Base-by-base conservation (phyloP, 169 alveolate species). In the Plasmodium cynomolgi region DNA sequence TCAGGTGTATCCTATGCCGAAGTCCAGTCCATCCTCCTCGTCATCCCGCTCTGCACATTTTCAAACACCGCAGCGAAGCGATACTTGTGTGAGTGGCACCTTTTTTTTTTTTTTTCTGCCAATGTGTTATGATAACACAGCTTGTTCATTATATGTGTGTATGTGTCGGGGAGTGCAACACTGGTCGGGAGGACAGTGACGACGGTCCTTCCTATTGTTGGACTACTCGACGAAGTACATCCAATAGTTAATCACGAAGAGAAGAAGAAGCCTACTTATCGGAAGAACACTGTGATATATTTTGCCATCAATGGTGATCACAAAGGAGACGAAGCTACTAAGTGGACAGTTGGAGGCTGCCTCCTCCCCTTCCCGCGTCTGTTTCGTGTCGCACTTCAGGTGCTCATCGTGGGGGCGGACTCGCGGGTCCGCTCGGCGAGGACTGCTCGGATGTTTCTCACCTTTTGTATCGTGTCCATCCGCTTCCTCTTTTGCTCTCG, bases 281-380 rank as follows among this genome's bases (percentile, higher is more conserved):
- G 94, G 94, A 58, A 81, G 47, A 58, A 88, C 94, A 34, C 94
- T 88, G 39, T 88, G 86, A 41, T 79, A 88, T 88, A 88, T 88
- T 88, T 80, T 88, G 11, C 82, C 94, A 31, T 88, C 62, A 44
- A 88, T 20, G 9, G 81, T 37, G 26, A 88, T 37, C 15, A 88
- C 94, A 88, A 88, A 88, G 17, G 94, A 88, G n/a, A 88, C 81
- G 47, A 88, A 88, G 71, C 47, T 88, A 15, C 68, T 88, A n/a
- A 26, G 88, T 50, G 81, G 41, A 31, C 44, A 81, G 5, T 58
- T 73, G 11, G 72, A 7, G 77, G 73, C 33, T 31, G 26, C 15
- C 39, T 20, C 8, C 5, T 26, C 26, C 56, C n/a, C 8, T 3
- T 26, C 26, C 56, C n/a, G n/a, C 47, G 37, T 50, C 58, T 8